Base-by-base conservation (phyloP, 257 asterid species). In the Solanum sitiens region DNA sequence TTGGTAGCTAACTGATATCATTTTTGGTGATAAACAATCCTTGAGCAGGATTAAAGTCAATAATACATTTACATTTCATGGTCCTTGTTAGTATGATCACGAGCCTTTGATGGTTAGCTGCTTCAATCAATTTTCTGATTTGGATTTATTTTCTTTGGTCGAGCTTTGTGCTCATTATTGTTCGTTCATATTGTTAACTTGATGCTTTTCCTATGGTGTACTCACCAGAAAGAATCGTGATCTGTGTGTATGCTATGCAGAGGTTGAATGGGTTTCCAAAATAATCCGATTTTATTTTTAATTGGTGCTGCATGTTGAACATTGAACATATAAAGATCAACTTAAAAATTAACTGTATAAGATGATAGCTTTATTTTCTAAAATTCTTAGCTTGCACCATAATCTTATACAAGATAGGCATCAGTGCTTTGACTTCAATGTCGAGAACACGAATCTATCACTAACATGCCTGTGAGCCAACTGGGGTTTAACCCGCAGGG, bases 11-110 rank as follows among this genome's bases (percentile, higher is more conserved):
- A 65, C 74, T 83, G 74, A 33, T 87, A 32, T 61, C 32, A 59
- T 86, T 91, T 86, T 90, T 87, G 89, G 89, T 88, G 89, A 90
- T 88, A 87, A 85, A 59, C 89, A 86, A 89, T 90, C 90, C 80
- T 82, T 72, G 87, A 86, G 91, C 79, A 86, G 89, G 89, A 75
- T 63, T 88, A 67, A 71, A 83, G 79, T 83, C 65, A 88, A 89
- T 90, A 90, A 87, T 86, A 61, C 61, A 40, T 84, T 89, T 89
- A 25, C 35, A 32, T 53, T 85, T 87, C 59, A 39, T 73, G 61
- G 13, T 85, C 83, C 53, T 30, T 50, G 84, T 83, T 73, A 9
- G 16, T 75, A 44, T 89, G 63, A 37, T 71, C 65, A 80, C 59
- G 77, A 75, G 86, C 80, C 76, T 71, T 45, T 70, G 33, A 53